Base-by-base conservation (phyloP, 1,139 yeast species). In the Trichomonascaceae sp. region DNA sequence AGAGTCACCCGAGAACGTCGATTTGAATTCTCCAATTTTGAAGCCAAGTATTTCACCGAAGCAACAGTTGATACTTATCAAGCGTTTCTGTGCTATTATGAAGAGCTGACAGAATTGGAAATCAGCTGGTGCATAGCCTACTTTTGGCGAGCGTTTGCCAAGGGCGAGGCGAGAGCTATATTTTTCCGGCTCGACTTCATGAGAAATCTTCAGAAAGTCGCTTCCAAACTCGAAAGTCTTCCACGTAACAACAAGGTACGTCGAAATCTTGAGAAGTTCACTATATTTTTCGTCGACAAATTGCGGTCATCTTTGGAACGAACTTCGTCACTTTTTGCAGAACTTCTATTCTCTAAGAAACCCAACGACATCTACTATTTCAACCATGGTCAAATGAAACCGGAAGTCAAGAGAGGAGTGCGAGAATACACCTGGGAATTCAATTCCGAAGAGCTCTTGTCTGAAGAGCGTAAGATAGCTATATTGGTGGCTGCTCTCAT, bases 171-270 rank as follows among this genome's bases (percentile, higher is more conserved):
- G 56, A 82, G 82, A 39, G 63, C n/a, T 7, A 78, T 83, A 12
- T 73, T 91, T 44, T 85, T 77, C 64, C 75, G 96, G 49, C 69
- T 93, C 43, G 97, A 93, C 66, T 82, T 93, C 63, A 80, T 93
- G 70, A 66, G 75, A n/a, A 66, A 78, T 1, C 64, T 85, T 1
- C 77, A 79, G 56, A 74, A 75, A 44, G 73, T 83, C 67, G 61
- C 77, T 1, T 66, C 75, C 17, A 69, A 71, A 13, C 55, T 56
- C 9, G 58, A 55, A 5, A 66, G 69, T 1, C 53, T 70, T 36
- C 75, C 80, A 0, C 58, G 66, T 49, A 60, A 70, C 1, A 69
- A 77, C 3, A 65, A 70, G 27, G 74, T 81, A 3, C 73, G 88
- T 55, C 72, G 69, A 20, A 89, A 84, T 57, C 79, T 87, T 8